Base-by-base conservation (phyloP, 495 filamentous ascomycete species). In the Rhizodiscina lignyota region DNA sequence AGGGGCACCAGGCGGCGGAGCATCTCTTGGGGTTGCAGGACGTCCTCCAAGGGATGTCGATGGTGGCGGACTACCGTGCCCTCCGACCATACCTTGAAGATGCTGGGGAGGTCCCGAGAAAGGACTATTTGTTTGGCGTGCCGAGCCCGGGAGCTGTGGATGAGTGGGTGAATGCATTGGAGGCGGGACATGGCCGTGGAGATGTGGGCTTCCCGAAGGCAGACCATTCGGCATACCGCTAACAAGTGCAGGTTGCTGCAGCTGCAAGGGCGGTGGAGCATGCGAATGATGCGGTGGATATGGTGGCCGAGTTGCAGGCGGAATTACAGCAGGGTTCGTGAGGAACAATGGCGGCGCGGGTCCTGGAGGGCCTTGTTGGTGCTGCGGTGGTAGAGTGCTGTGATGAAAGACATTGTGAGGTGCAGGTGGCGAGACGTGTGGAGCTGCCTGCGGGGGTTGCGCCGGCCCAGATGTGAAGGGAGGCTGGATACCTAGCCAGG, bases 231-330 rank as follows among this genome's bases (percentile, higher is more conserved):
- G 20, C 34, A 19, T n/a, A n/a, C n/a, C 38, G 39, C 32, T 27
- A 27, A 13, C 8, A 13, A 27, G 24, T n/a, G 27, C 24, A 27
- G 32, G 40, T 29, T 30, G 32, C 3, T 17, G 13, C 17, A 17
- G 1, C 2, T 16, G 21, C 20, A 17, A 16, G 19, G n/a, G 1
- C 13, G 22, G 20, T 32, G 15, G 5, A 19, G 23, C 34, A 17
- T 42, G 45, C 39, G 34, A 27, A 27, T 21, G 17, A 61, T 41
- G 67, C 24, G 24, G 24, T 6, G 24, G 6, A 27, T 6, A 6
- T 13, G 24, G 24, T 6, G 24, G 24, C 24, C 8, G 6, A 27
- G 24, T 6, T 6, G 24, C 13, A 8, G 24, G 24, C 13, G 24
- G 24, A 27, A 27, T 6, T 6, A 6, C 8, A 6, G 24, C 24